These are phyloP conservation scores for Casuarina cunninghamiana DNA, from an alignment of 306 rosid species.

Conservation along the genomic window DNA sequence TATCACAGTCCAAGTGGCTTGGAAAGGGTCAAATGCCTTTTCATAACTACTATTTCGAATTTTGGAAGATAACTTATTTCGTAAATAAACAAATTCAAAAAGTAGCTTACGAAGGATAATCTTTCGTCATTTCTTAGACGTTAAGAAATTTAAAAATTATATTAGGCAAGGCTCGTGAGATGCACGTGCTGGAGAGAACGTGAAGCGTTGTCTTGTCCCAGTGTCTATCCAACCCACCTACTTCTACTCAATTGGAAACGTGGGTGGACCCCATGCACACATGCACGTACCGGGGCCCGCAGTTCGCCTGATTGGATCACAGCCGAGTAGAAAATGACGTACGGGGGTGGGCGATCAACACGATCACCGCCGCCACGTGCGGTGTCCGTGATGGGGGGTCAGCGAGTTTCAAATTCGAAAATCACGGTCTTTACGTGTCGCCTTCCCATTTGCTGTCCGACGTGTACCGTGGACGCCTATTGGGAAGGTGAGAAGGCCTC, in stretches of 20 bases:
- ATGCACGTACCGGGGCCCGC: constrained; percentile 23
- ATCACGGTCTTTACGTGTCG: neutral
- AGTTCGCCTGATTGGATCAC: neutral
- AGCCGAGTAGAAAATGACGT: neutral
- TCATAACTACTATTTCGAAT: too few species aligned
- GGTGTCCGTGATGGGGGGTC: constrained; percentile 17
- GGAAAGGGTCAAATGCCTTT: too few species aligned
- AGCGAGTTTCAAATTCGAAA: neutral
- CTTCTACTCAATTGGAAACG: neutral
- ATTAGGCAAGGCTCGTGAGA: neutral
- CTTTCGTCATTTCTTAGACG: too few species aligned
- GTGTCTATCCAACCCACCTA: neutral
- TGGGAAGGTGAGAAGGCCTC: neutral
- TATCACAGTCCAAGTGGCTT: neutral
- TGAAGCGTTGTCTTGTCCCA: neutral
- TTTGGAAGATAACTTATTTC: too few species aligned
- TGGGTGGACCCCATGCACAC: constrained; percentile 22
- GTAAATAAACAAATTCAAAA: too few species aligned
- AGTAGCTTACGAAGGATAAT: too few species aligned
- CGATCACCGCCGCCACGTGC: constrained; percentile 48
- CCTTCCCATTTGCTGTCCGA: neutral
- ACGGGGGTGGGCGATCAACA: neutral
- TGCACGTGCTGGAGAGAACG: neutral
- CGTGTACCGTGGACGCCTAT: constrained; percentile 11
- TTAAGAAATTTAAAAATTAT: too few species aligned